A percentile compares a stretch with the other conserved stretches of the same genome.
Evolutionary conservation across 306 rosid species (phyloP).

Genomic region (Senna siamea): DNA sequence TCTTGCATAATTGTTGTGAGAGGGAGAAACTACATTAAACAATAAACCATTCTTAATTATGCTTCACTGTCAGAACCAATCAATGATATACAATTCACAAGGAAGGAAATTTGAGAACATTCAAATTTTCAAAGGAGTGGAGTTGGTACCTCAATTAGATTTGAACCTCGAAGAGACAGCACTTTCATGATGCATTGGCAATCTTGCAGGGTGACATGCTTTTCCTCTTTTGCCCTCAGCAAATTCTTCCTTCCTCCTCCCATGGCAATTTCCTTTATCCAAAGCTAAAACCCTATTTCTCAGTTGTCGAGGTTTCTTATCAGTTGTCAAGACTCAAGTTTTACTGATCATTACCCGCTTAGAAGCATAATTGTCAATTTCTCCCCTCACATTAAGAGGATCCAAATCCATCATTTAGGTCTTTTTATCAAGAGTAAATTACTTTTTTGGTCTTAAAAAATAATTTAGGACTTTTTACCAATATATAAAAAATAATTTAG

Average conservation of each 20-base stretch:
- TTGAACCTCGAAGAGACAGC: constrained; percentile 80
- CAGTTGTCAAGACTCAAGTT: not conserved
- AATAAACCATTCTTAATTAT: not conserved
- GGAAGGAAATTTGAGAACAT: not conserved
- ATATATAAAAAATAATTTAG: too few relatives aligned
- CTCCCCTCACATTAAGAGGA: too few relatives aligned
- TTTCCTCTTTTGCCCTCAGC: constrained; percentile 67
- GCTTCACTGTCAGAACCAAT: not conserved
- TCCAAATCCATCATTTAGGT: too few relatives aligned
- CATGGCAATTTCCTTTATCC: constrained; percentile 44
- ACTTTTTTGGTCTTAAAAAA: too few relatives aligned
- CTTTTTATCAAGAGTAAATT: too few relatives aligned
- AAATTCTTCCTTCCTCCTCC: constrained; percentile 93
- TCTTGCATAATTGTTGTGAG: not conserved
- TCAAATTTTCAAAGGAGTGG: not conserved
- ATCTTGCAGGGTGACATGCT: constrained; percentile 54
- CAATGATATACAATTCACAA: not conserved
- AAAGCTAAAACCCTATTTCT: constrained; percentile 11
- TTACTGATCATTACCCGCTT: too few relatives aligned
- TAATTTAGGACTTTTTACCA: too few relatives aligned
- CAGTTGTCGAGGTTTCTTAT: not conserved
- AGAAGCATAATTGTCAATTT: too few relatives aligned
- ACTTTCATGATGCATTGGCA: constrained; percentile 75
- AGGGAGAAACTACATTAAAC: not conserved
- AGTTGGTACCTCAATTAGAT: constrained; percentile 70